phyloP scores from a whole-genome alignment of 306 rosid species.

The Vigna hirtella region DNA sequence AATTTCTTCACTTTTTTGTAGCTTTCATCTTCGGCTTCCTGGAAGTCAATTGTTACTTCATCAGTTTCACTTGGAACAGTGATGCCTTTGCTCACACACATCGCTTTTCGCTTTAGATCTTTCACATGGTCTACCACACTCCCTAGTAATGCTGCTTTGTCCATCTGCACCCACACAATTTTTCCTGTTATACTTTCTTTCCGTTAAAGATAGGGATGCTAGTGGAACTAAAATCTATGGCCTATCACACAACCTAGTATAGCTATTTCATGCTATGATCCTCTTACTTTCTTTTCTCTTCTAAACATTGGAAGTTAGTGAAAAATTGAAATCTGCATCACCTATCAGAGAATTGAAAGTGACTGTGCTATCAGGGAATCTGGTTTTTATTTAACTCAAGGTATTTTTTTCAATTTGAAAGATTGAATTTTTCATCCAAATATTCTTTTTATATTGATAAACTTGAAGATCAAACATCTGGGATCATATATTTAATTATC shows the following conservation, averaged over 20 bases:
- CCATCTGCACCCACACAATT: slow-evolving; percentile 68
- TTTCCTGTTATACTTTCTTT: slow-evolving; percentile 1
- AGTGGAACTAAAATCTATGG: slow-evolving; percentile 1
- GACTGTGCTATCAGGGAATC: slow-evolving; percentile 20
- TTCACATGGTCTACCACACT: slow-evolving; percentile 86
- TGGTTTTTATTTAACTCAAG: not conserved
- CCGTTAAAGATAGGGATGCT: not conserved
- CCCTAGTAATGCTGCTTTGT: slow-evolving; percentile 90
- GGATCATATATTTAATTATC: not conserved
- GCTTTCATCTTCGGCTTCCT: slow-evolving; percentile 45
- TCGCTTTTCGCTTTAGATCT: slow-evolving; percentile 85
- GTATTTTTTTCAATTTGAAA: no score
- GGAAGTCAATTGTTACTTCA: slow-evolving; percentile 73
- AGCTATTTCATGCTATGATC: not conserved
- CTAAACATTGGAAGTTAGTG: not conserved
- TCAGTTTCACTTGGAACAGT: slow-evolving; percentile 81
- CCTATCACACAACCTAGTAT: not conserved
- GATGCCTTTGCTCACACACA: slow-evolving; percentile 59
- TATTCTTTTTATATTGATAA: not conserved
- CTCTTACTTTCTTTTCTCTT: not conserved
- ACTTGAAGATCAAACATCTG: not conserved
- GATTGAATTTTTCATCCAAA: not conserved
- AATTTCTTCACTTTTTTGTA: slow-evolving; percentile 29
- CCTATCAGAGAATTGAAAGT: slow-evolving; percentile 10
- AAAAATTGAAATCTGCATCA: not conserved